Percentiles rank a stretch among this genome's conserved stretches.
phyloP scores from a whole-genome alignment of 2,329 filamentous ascomycete genomes.

The Calonectria fujianensis region DNA sequence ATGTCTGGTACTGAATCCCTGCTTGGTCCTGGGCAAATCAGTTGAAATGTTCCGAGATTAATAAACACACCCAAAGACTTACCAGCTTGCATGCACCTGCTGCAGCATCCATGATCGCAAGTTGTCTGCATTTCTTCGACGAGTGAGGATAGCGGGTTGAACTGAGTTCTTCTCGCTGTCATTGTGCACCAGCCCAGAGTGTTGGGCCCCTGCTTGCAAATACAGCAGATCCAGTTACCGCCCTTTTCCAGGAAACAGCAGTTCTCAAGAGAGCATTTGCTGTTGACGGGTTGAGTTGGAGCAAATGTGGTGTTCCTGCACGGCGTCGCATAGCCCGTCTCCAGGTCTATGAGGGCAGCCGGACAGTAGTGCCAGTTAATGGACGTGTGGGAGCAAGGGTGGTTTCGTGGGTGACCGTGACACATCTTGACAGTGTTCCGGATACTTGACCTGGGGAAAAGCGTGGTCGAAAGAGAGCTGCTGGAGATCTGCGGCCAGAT shows the following conservation, averaged over 20 bases:
- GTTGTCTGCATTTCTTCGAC: constrained; percentile 62
- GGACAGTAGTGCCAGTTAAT: constrained; percentile 74
- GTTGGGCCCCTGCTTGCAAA: constrained; percentile 71
- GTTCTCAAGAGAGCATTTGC: constrained; percentile 69
- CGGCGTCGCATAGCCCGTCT: constrained; percentile 69
- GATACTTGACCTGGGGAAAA: background rate
- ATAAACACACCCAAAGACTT: constrained; percentile 50
- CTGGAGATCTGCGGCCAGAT: constrained; percentile 72
- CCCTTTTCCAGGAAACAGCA: constrained; percentile 71
- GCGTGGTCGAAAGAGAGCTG: constrained; percentile 61
- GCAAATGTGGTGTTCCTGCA: constrained; percentile 70
- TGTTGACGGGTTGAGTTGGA: constrained; percentile 64
- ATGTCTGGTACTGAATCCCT: constrained; percentile 60
- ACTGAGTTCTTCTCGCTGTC: constrained; percentile 56
- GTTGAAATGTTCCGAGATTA: constrained; percentile 14
- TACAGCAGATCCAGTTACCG: constrained; percentile 73
- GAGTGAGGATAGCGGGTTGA: constrained; percentile 57
- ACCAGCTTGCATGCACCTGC: constrained; percentile 67
- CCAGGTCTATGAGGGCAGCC: constrained; percentile 65
- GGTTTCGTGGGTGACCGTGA: constrained; percentile 71
- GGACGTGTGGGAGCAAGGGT: constrained; percentile 73
- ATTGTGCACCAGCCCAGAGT: constrained; percentile 72
- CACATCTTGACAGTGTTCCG: constrained; percentile 65
- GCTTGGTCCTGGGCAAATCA: constrained; percentile 55
- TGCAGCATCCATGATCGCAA: constrained; percentile 74